phyloP scores from a whole-genome alignment of 495 filamentous ascomycete genomes.

The Hypoxylon cercidicola region DNA sequence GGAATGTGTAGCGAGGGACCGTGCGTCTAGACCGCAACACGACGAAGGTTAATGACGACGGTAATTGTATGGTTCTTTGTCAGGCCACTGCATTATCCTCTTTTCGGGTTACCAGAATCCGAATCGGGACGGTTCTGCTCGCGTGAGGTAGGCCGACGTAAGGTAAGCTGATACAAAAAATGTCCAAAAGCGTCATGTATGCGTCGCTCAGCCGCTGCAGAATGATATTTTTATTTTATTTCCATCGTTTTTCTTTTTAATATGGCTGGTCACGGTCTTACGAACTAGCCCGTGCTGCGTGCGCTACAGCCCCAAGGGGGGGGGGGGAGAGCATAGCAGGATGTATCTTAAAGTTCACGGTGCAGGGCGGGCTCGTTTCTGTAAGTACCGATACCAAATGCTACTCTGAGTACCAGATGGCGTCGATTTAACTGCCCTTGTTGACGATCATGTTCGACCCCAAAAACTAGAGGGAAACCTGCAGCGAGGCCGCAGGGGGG shows the following conservation, averaged over 20 bases:
- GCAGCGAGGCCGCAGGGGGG: slow-evolving; percentile 38
- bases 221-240: slow-evolving; percentile 17
- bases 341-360: slow-evolving; percentile 41
- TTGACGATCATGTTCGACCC: slow-evolving; percentile 44
- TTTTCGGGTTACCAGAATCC: slow-evolving; percentile 37
- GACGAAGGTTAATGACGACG: slow-evolving; percentile 13
- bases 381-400: slow-evolving; percentile 43
- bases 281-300: slow-evolving; percentile 12
- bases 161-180: slow-evolving; percentile 42
- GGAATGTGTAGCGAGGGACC: slow-evolving; percentile 6
- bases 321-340: background rate
- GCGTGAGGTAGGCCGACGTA: slow-evolving; percentile 39
- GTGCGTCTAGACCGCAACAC: slow-evolving; percentile 29
- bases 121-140: slow-evolving; percentile 39
- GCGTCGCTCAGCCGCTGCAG: slow-evolving; percentile 39
- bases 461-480: slow-evolving; percentile 34
- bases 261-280: slow-evolving; percentile 35
- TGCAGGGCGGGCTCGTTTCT: slow-evolving; percentile 30
- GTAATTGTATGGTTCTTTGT: slow-evolving; percentile 35
- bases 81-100: slow-evolving; percentile 39
- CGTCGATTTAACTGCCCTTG: slow-evolving; percentile 34
- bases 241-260: slow-evolving; percentile 15
- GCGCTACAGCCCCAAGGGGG: slow-evolving; percentile 6
- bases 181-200: slow-evolving; percentile 15
- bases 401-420: slow-evolving; percentile 38